Conservation (phyloP, 352 stramenopile genomes). For the Aphanomyces invadans region DNA sequence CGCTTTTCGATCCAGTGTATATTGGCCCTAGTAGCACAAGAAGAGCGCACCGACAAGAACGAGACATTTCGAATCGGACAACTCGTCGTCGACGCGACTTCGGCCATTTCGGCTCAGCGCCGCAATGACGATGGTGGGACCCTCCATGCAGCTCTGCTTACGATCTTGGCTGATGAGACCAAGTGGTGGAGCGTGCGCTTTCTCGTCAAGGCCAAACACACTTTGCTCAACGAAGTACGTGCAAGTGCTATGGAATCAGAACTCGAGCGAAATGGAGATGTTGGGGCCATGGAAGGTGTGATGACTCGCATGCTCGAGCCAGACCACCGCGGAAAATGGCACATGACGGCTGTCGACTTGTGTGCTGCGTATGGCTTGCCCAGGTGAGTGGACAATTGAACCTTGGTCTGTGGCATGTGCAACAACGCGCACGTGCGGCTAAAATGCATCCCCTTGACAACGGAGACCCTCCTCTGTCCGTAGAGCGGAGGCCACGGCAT, state of each 20-base stretch:
- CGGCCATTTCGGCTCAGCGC: neutral
- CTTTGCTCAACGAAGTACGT: too few relatives aligned
- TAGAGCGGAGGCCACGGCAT: neutral
- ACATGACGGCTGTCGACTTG: constrained; percentile 12
- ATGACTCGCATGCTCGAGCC: constrained; percentile 3
- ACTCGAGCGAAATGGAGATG: too few relatives aligned
- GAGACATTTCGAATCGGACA: neutral
- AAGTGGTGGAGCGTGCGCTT: constrained; percentile 19
- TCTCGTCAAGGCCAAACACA: constrained; percentile 1
- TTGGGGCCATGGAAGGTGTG: too few relatives aligned
- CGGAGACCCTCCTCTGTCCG: neutral
- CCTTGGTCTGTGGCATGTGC: too few relatives aligned
- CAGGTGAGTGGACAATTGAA: neutral
- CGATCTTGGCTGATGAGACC: neutral
- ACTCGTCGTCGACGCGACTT: neutral
- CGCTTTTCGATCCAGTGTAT: neutral
- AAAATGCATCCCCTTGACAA: too few relatives aligned
- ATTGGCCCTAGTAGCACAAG: neutral
- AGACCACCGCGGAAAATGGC: neutral
- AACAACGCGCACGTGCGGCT: too few relatives aligned
- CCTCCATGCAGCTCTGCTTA: neutral
- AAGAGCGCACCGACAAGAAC: neutral
- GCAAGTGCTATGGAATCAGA: too few relatives aligned
- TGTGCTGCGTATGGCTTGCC: constrained; percentile 7
- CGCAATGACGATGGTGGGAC: neutral